phyloP scores from a whole-genome alignment of 1,284 basidiomycete species.

The Tilletiopsis washingtonensis region DNA sequence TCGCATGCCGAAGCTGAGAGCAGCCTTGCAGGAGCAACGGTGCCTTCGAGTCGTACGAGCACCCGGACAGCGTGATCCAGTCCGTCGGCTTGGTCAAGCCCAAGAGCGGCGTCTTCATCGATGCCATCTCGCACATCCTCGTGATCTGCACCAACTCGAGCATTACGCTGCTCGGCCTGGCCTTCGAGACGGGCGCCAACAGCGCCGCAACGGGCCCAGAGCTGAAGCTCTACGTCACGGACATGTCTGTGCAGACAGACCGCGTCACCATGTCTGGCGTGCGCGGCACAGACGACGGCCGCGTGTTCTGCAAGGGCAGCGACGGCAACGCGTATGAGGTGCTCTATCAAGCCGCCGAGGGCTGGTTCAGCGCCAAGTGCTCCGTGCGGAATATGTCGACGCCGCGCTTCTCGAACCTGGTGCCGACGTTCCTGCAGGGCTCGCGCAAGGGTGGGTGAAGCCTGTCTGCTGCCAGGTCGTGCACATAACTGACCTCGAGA shows the following conservation, averaged over 20 bases:
- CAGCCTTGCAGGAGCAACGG: no score
- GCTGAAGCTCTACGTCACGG: constrained; percentile 83
- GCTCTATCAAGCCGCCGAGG: constrained; percentile 80
- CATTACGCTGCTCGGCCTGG: constrained; percentile 74
- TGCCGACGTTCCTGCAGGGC: constrained; percentile 50
- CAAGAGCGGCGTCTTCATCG: constrained; percentile 67
- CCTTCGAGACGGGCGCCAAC: constrained; percentile 53
- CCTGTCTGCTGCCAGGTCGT: not conserved
- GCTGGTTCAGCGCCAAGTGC: constrained; percentile 75
- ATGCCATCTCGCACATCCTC: constrained; percentile 80
- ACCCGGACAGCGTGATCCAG: constrained; percentile 83
- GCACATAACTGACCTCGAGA: not conserved
- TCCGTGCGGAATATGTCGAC: constrained; percentile 67
- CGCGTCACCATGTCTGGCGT: constrained; percentile 69
- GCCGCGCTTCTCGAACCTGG: constrained; percentile 40
- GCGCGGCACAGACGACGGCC: constrained; percentile 67
- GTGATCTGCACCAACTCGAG: constrained; percentile 81
- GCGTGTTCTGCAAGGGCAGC: constrained; percentile 79
- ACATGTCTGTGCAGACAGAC: constrained; percentile 68
- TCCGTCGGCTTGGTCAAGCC: constrained; percentile 51
- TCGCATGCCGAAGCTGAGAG: constrained; percentile 51
- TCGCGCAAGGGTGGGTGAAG: constrained; percentile 56
- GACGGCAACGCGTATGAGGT: constrained; percentile 89
- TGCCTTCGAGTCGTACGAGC: constrained; percentile 78
- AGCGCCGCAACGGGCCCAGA: constrained; percentile 50